Percentiles rank a stretch among this genome's conserved stretches.
These are phyloP conservation scores for Asterophora parasitica DNA, from an alignment of 768 basidiomycete genomes.

Conservation along the genomic window DNA sequence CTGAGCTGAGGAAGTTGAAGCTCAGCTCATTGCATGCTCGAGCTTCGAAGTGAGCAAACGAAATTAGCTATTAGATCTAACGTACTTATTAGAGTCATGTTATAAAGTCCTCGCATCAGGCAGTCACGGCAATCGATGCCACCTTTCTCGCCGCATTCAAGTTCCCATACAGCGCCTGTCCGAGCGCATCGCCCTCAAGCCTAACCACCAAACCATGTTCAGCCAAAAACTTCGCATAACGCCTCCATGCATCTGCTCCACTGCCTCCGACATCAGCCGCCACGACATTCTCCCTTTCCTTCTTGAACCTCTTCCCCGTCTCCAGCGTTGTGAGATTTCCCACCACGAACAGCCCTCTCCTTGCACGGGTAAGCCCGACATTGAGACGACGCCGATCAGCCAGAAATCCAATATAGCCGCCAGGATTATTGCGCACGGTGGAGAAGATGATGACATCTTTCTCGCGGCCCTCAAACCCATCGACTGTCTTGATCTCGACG, in stretches of 20 bases:
- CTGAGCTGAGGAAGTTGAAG: no score
- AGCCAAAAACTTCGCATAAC: conserved; percentile 54
- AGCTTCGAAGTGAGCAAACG: no score
- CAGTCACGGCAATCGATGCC: neutral
- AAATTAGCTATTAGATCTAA: no score
- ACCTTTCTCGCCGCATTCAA: conserved; percentile 18
- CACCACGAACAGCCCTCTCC: conserved; percentile 77
- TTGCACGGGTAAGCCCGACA: conserved; percentile 87
- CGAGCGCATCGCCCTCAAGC: conserved; percentile 38
- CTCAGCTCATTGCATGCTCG: no score
- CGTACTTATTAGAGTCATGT: neutral
- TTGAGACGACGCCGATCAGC: conserved; percentile 83
- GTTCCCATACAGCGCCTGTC: conserved; percentile 38
- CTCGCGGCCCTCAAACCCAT: conserved; percentile 92
- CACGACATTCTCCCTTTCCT: conserved; percentile 16
- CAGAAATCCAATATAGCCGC: conserved; percentile 82
- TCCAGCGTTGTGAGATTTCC: conserved; percentile 67
- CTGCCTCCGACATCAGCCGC: conserved; percentile 25
- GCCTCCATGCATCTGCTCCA: conserved; percentile 53
- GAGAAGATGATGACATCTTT: conserved; percentile 92
- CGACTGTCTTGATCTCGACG: conserved; percentile 89
- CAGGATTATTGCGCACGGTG: conserved; percentile 78
- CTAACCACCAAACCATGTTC: conserved; percentile 49
- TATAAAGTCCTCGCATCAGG: neutral
- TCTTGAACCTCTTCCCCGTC: conserved; percentile 33